These are phyloP conservation scores for Cercospora canescens DNA, from an alignment of 2,329 filamentous ascomycete genomes.

Conservation along the genomic window DNA sequence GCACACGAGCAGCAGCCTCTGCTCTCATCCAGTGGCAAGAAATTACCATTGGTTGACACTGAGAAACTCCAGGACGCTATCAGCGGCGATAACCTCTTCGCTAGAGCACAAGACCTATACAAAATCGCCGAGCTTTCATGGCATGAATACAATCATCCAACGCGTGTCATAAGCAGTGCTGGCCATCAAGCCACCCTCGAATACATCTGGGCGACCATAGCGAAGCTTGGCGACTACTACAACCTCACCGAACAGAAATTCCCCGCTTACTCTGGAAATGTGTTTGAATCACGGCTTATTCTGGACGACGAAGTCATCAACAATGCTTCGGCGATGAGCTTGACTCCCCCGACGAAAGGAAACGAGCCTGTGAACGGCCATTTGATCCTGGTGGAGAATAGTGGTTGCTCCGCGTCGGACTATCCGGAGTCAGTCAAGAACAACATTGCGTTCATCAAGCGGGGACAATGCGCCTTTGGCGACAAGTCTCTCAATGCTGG, in stretches of 20 bases:
- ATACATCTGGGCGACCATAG: constrained; percentile 32
- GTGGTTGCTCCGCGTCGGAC: constrained; percentile 66
- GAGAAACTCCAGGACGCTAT: constrained; percentile 59
- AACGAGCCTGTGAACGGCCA: constrained; percentile 31
- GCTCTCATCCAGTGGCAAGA: constrained; percentile 5
- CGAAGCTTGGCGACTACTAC: constrained; percentile 62
- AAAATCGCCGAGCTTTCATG: constrained; percentile 60
- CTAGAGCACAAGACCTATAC: constrained; percentile 62
- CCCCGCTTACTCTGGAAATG: constrained; percentile 30
- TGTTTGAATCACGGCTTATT: constrained; percentile 42
- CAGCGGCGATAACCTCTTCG: constrained; percentile 55
- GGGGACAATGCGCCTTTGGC: constrained; percentile 71
- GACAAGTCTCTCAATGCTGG: constrained; percentile 69
- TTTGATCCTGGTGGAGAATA: constrained; percentile 56
- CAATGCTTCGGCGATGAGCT: constrained; percentile 59
- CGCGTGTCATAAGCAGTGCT: constrained; percentile 66
- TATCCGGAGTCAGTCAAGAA: constrained; percentile 61
- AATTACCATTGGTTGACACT: constrained; percentile 25
- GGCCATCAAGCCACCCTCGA: constrained; percentile 29
- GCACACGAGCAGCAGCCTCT: constrained; percentile 18
- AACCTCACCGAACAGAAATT: constrained; percentile 52
- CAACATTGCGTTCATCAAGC: constrained; percentile 69
- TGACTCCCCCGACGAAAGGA: constrained; percentile 26
- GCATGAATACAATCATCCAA: constrained; percentile 66
- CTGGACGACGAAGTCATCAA: constrained; percentile 60